phyloP scores from a whole-genome alignment of 192 early-diverging fungal genomes.

The Jimgerdemannia flammicorona region DNA sequence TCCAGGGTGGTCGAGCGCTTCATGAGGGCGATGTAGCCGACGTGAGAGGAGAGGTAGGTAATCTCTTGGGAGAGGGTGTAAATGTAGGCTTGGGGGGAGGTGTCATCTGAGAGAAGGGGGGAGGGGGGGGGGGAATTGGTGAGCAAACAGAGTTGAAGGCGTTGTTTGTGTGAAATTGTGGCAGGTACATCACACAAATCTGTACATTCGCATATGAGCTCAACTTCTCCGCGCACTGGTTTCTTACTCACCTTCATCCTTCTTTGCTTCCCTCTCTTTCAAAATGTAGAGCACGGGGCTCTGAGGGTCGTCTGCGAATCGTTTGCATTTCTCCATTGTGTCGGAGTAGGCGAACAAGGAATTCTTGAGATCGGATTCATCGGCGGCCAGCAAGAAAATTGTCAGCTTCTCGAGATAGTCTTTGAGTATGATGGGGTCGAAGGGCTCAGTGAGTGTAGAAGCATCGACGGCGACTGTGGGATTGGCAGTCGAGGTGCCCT shows the following conservation, averaged over 20 bases:
- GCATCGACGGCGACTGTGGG: too few species aligned
- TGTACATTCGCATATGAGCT: background rate
- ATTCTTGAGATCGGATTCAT: conserved; percentile 51
- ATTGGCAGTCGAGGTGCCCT: too few species aligned
- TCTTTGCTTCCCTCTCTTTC: conserved; percentile 63
- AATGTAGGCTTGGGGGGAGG: conserved; percentile 32
- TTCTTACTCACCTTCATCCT: conserved; percentile 31
- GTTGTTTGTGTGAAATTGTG: too few species aligned
- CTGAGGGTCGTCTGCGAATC: conserved; percentile 74
- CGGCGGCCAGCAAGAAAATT: conserved; percentile 68
- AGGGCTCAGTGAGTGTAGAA: conserved; percentile 8
- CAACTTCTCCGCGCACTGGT: background rate
- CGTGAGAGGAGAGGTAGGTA: conserved; percentile 67
- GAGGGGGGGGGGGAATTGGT: conserved; percentile 15
- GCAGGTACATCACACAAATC: background rate
- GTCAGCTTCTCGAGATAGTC: conserved; percentile 69
- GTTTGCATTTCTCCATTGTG: conserved; percentile 63
- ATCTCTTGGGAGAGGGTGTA: conserved; percentile 72
- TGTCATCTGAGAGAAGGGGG: conserved; percentile 24
- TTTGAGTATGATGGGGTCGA: conserved; percentile 60
- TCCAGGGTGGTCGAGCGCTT: conserved; percentile 74
- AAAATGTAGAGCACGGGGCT: conserved; percentile 72
- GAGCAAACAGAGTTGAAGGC: conserved; percentile 25
- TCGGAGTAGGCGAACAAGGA: conserved; percentile 65
- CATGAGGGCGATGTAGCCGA: conserved; percentile 74